These are phyloP conservation scores for Melaleuca alternifolia DNA, from an alignment of 345 rosid genomes.

Conservation along the genomic window DNA sequence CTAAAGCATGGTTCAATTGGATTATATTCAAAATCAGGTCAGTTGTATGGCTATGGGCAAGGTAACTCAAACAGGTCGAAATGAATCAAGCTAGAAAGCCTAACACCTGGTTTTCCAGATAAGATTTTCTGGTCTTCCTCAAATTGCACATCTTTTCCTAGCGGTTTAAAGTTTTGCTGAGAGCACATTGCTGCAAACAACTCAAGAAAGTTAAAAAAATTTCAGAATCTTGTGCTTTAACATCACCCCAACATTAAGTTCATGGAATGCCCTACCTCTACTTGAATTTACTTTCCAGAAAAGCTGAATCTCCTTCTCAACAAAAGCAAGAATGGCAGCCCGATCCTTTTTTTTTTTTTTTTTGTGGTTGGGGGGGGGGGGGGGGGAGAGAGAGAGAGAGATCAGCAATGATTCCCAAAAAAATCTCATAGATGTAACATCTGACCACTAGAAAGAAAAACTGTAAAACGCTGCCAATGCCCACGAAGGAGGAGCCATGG, in stretches of 20 bases:
- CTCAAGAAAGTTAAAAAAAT: neutral
- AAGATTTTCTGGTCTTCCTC: neutral
- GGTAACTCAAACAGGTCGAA: neutral
- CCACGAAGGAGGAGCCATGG: neutral
- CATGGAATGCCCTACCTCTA: neutral
- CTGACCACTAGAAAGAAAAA: neutral
- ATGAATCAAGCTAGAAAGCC: neutral
- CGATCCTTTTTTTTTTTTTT: conserved; percentile 3
- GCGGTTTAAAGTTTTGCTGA: neutral
- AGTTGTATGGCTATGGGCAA: neutral
- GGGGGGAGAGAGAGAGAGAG: neutral
- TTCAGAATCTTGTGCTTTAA: neutral
- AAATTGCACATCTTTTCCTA: neutral
- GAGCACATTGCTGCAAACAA: neutral
- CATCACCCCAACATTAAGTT: neutral
- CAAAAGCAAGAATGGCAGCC: neutral
- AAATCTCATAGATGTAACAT: neutral
- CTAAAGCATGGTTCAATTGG: neutral
- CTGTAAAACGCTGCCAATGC: neutral
- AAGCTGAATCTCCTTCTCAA: neutral
- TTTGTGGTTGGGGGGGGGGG: too few species aligned
- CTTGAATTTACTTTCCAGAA: neutral
- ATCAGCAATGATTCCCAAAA: neutral
- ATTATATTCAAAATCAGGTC: neutral
- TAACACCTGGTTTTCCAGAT: neutral